Conservation (phyloP, 2,329 filamentous ascomycete genomes). For the Fusarium liriodendri region DNA sequence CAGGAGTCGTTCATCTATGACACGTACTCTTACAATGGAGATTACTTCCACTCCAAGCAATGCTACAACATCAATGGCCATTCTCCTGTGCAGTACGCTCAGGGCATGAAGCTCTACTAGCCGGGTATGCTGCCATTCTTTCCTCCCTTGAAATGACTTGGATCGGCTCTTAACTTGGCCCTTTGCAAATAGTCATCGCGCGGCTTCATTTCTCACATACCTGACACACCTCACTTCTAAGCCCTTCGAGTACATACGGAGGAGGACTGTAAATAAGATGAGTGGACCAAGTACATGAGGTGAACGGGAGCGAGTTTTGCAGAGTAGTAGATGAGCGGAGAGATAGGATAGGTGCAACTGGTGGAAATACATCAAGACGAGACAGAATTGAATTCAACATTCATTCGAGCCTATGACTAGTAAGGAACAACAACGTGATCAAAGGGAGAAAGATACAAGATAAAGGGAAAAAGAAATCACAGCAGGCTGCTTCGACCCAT, state of each 20-base stretch:
- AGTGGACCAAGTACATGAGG: neutral
- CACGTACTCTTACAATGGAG: neutral
- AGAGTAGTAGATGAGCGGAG: neutral
- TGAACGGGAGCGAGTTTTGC: neutral
- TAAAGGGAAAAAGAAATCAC: no score
- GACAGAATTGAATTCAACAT: neutral
- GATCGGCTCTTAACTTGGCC: neutral
- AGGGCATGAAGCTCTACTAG: neutral
- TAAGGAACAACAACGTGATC: neutral
- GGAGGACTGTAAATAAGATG: neutral
- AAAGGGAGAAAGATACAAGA: no score
- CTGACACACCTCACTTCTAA: neutral
- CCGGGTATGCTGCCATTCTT: neutral
- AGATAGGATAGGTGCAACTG: neutral
- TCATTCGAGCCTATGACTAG: neutral
- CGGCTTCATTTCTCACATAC: neutral
- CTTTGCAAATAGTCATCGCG: neutral
- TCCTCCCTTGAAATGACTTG: neutral
- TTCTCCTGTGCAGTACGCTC: neutral
- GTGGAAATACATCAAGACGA: neutral
- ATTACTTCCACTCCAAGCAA: neutral
- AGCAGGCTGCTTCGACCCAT: neutral
- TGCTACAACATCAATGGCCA: neutral
- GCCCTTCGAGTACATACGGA: neutral
- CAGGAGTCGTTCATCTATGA: neutral